Evolutionary conservation across 805 yeast species (phyloP), one percentile per base, ranked within the genome.

Genomic region (Kuraishia molischiana): DNA sequence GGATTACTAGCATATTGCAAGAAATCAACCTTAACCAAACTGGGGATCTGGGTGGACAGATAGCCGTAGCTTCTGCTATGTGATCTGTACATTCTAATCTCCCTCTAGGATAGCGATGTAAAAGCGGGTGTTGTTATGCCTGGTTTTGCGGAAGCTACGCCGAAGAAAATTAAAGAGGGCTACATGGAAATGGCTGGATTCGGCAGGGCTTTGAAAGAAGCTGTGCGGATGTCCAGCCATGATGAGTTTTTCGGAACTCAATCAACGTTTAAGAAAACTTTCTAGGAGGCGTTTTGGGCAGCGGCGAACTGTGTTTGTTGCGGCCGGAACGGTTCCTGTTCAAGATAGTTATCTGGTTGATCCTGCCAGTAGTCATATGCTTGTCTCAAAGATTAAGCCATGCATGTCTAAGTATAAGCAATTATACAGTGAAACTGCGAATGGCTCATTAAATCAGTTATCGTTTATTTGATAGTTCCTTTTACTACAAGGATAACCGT

Each of bases 291-390:
- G 10, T 8, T 8, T 8, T 8, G 26, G 11, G 8, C 26, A 11
- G 26, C 26, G 10, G 26, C 10, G 10, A 8, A 8, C 11, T 22
- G 10, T 8, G 26, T 8, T 8, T 11, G 8, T 22, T 8, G 26
- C 8, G 11, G 26, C 8, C 26, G 8, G 8, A 8, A 8, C 10
- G 26, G 11, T 22, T 11, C 11, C 11, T 22, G 10, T 8, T 8
- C 11, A 22, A 22, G 42, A 40, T 37, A 43, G 46, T 62, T 63
- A 62, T 59, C 67, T 62, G 67, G 67, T 64, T 64, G 68, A 63
- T 64, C 67, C 67, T 63, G 67, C 67, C 67, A 63, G 68, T 64
- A 64, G 67, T 64, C 67, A 61, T 64, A 64, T 64, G 69, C 69
- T 64, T 64, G 68, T 63, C 68, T 62, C 68, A 64, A 64, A 64